Percentiles rank a stretch among this genome's conserved stretches.
phyloP scores from a whole-genome alignment of 306 rosid genomes.

The Sphenostylis stenocarpa region DNA sequence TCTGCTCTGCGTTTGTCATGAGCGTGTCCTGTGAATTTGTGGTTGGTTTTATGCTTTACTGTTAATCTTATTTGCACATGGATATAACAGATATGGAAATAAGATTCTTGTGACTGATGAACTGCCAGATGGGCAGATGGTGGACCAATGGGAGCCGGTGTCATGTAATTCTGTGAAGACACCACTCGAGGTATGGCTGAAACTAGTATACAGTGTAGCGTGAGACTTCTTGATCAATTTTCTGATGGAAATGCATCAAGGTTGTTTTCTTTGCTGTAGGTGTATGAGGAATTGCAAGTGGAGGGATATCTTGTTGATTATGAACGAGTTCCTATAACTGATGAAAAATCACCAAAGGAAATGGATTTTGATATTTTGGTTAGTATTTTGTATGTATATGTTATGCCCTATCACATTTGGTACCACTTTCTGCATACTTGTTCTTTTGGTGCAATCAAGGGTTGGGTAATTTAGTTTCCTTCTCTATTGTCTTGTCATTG shows the following conservation, averaged over 20 bases:
- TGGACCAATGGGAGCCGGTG: slow-evolving; percentile 94
- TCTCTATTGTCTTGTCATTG: not conserved
- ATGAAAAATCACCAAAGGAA: slow-evolving; percentile 91
- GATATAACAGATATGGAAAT: slow-evolving; percentile 69
- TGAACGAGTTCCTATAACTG: slow-evolving; percentile 94
- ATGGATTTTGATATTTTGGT: slow-evolving; percentile 87
- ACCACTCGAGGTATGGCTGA: slow-evolving; percentile 68
- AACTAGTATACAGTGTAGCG: slow-evolving; percentile 26
- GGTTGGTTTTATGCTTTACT: not conserved
- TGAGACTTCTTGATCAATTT: slow-evolving; percentile 21
- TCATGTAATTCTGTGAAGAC: slow-evolving; percentile 73
- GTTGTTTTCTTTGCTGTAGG: slow-evolving; percentile 53
- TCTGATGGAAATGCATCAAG: slow-evolving; percentile 24
- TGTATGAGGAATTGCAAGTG: slow-evolving; percentile 73
- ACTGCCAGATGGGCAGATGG: slow-evolving; percentile 98
- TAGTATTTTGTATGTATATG: slow-evolving; percentile 31
- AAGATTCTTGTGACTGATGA: slow-evolving; percentile 96
- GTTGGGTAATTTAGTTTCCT: not conserved
- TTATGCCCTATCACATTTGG: not conserved
- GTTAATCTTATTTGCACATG: slow-evolving; percentile 43
- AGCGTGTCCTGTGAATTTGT: not conserved
- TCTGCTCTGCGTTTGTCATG: slow-evolving; percentile 14
- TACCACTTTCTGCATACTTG: not conserved
- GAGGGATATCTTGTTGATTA: slow-evolving; percentile 86
- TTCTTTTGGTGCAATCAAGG: slow-evolving; percentile 26